Evolutionary conservation across 352 stramenopile genomes (phyloP), one percentile per base, ranked within the genome.

Genomic region (Globisporangium paddicum): DNA sequence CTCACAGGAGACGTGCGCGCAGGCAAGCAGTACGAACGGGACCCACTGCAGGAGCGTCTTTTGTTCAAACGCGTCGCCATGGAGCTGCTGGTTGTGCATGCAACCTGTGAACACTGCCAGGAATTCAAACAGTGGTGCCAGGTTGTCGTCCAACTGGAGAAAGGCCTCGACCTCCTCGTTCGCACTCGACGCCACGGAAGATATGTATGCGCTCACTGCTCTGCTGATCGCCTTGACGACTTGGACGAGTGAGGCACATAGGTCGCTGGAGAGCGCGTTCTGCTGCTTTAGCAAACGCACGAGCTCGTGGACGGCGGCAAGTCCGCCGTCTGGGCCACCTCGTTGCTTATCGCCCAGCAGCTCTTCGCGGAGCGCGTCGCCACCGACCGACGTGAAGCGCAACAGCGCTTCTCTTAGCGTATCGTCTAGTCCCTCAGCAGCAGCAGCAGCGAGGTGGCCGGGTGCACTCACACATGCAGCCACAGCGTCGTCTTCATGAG

Each of bases 211-310:
- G 23, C 68, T 66, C 16, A 34, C 49, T 5, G 55, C 35, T 32
- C 68, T 63, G 51, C 75, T 71, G 23, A 82, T 56, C 37, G 52
- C n/a, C 66, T 80, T 76, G 35, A 70, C 62, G 34, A 66, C 50
- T 41, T 50, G 50, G n/a, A 60, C 37, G 8, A 62, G 23, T 13
- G 48, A n/a, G 0, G 13, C 18, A 4, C 64, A 10, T 6, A 54
- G 42, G 25, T 32, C 26, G 38, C 50, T 25, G 14, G 76, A 44
- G 40, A 52, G 41, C 18, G 32, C 37, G 9, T 37, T 4, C 13
- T 54, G 19, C 13, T 40, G 54, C 26, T 34, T 16, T 18, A 63
- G 45, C 37, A 58, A 34, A 18, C 40, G n/a, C 37, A 42, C 50
- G 37, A 58, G 47, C 49, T 49, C 47, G 18, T 16, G 47, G 34